phyloP scores from a whole-genome alignment of 495 filamentous ascomycete species.

The Penicillium ucsense region DNA sequence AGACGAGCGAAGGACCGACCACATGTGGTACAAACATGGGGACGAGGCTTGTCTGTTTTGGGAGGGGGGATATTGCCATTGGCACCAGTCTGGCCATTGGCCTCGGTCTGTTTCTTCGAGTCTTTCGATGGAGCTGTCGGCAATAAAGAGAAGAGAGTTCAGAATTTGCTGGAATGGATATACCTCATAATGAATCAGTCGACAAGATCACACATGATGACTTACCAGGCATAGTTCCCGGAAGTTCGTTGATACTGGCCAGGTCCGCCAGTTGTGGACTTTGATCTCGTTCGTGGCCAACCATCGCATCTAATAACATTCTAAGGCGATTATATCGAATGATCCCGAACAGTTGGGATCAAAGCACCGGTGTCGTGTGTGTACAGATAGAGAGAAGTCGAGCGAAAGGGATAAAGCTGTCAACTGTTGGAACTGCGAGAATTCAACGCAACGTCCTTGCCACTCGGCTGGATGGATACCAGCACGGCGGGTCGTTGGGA shows the following conservation, averaged over 20 bases:
- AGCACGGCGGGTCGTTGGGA: neutral
- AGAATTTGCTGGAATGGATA: conserved; percentile 6
- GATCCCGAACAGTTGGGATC: conserved; percentile 7
- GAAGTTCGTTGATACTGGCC: conserved; percentile 38
- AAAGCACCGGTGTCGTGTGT: conserved; percentile 2
- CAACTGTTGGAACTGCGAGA: too few species aligned
- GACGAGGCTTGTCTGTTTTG: conserved; percentile 95
- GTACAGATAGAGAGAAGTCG: neutral
- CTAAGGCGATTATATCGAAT: conserved; percentile 5
- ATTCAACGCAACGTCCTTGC: too few species aligned
- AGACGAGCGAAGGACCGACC: conserved; percentile 86
- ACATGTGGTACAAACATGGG: conserved; percentile 91
- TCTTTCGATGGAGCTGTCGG: conserved; percentile 19
- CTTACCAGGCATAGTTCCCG: conserved; percentile 36
- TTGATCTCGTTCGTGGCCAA: conserved; percentile 25
- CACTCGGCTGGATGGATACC: neutral
- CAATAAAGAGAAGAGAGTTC: conserved; percentile 8
- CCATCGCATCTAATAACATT: conserved; percentile 35
- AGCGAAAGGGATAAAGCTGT: too few species aligned
- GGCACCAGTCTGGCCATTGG: conserved; percentile 22
- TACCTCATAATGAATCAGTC: neutral
- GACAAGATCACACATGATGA: conserved; percentile 4
- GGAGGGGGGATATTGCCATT: conserved; percentile 49
- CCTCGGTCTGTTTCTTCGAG: conserved; percentile 24
- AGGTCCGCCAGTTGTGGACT: conserved; percentile 33